Evolutionary conservation across 2,329 filamentous ascomycete species (phyloP), one percentile per base, ranked within the genome.

Genomic region (Paraconiothyrium sp.): DNA sequence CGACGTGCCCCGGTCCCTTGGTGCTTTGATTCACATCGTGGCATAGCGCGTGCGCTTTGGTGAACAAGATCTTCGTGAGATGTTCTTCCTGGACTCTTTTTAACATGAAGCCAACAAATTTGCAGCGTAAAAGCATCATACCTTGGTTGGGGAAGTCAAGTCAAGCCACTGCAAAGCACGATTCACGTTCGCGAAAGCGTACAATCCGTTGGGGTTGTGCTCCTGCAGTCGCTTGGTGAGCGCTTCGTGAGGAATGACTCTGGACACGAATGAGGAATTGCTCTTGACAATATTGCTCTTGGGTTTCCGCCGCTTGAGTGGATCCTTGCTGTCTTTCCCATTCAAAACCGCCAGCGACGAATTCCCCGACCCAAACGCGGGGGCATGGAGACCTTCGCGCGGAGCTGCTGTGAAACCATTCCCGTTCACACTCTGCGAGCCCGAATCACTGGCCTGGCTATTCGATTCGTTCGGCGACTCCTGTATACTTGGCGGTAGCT

Each of bases 241-340:
- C 4, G 85, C 85, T 71, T 99, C 95, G 72, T 97, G 92, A 16
- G 93, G 90, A 66, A 98, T 97, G 35, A 97, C 94, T 58, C 95
- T 85, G n/a, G 94, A 97, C 34, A 99, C 95, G 75, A 97, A 99
- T 0, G 94, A 97, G 10, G 95, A 99, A 79, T 97, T 98, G 81
- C 93, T 98, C 84, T 99, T 99, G 56, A 94, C 90, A 78, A 99
- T 95, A 78, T 96, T 98, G 80, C 94, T 98, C 85, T 98, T 99
- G 2, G 95, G 95, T 78, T 99, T 99, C 74, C 90, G 88, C 76
- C 89, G 87, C 84, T 97, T 97, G 27, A 83, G 76, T 10, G 82
- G 82, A 64, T 85, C 84, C 66, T 87, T 89, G 44, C 87, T 85
- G 72, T 94, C 92, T 72, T 92, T 93, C 34, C 85, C 84, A 55